Base-by-base conservation (phyloP, 352 stramenopile genomes). In the Aphanomyces stellatus region DNA sequence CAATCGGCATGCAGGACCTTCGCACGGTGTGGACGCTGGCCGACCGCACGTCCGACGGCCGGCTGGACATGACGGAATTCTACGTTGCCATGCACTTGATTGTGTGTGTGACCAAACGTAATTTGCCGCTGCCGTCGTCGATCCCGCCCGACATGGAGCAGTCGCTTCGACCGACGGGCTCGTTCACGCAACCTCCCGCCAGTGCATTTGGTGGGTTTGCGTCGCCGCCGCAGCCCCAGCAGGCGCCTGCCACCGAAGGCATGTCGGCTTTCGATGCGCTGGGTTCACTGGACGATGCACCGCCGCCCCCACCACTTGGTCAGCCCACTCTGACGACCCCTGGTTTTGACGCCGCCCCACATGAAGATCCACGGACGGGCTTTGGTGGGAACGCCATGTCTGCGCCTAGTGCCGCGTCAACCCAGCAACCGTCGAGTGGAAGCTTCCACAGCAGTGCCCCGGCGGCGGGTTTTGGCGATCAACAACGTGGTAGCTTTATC, bases 41-140 rank as follows among this genome's bases (percentile, higher is more conserved):
- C 0, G 95, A 98, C 76, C 76, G 76, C 17, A 82, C 79, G 22
- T 90, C 96, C 13, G 88, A 98, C 73, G 97, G 94, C 69, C 88
- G 89, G 51, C 83, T 98, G 33, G 91, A 95, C 64, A 67, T 81
- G 27, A 76, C 94, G 27, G 95, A 98, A 70, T 98, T 98, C 72
- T 96, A 94, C 72, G 82, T 98, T 22, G 93, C 93, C 1, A 98
- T 98, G 95, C 95, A 98, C 70, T 72, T 98, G 63, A 98, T 98
- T 73, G 93, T 98, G 22, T 98, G 95, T 66, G 72, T 98, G 56
- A 96, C 82, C 72, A 97, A 96, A 68, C 85, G 90, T n/a, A 80
- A 79, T 7, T 70, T 96, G 8, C 73, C 85, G 0, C 73, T 96
- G 51, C 90, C 90, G 7, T 35, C 72, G 10, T 75, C 85, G 28